Evolutionary conservation across 2,329 filamentous ascomycete genomes (phyloP).

Genomic region (Claviceps lovelessii): DNA sequence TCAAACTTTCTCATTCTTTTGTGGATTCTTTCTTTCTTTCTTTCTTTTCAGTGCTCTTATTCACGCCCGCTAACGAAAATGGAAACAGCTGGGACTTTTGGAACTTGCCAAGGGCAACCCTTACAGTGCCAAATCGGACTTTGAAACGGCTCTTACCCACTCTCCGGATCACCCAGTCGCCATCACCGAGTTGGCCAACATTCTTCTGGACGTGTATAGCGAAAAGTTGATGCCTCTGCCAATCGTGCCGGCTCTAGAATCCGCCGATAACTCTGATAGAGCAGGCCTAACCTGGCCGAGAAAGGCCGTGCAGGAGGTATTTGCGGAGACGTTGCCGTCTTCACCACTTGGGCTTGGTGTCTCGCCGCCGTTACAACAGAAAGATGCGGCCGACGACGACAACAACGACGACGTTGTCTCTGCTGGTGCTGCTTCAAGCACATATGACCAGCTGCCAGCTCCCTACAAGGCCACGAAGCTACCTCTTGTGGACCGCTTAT

Average conservation of each 20-base stretch:
- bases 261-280: background rate
- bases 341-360: constrained; percentile 32
- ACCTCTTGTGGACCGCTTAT: constrained; percentile 66
- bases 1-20: background rate
- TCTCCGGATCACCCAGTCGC: constrained; percentile 66
- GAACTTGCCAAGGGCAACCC: constrained; percentile 45
- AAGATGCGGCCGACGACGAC: constrained; percentile 7
- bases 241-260: constrained; percentile 31
- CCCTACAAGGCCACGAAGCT: constrained; percentile 47
- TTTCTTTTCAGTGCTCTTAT: background rate
- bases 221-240: constrained; percentile 48
- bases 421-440: constrained; percentile 3
- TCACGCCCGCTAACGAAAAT: background rate
- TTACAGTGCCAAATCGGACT: constrained; percentile 58
- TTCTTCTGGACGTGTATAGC: constrained; percentile 74
- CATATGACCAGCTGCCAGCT: constrained; percentile 29
- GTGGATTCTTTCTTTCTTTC: background rate
- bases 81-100: constrained; percentile 49
- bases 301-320: constrained; percentile 2
- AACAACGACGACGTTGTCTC: constrained; percentile 4
- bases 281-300: background rate
- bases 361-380: constrained; percentile 6
- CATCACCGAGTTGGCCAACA: constrained; percentile 68
- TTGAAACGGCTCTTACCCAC: constrained; percentile 69
- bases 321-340: constrained; percentile 21